phyloP scores from a whole-genome alignment of 1,284 basidiomycete genomes.

The Apiotrichum brassicae region DNA sequence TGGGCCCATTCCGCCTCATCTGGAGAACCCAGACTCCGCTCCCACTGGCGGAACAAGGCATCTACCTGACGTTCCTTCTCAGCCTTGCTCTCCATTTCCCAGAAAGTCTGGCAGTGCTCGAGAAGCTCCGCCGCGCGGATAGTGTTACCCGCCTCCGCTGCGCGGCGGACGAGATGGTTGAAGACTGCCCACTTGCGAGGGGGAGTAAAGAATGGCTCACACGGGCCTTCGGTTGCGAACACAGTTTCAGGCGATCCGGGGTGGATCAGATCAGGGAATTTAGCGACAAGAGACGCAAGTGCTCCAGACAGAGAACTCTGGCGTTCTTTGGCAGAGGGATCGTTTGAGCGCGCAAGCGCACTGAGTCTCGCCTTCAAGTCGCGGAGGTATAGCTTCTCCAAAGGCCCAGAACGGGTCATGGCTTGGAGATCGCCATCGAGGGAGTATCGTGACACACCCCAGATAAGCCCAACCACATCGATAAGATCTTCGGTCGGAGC shows the following conservation, averaged over 20 bases:
- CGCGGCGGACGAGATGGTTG: conserved; percentile 19
- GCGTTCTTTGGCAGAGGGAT: conserved; percentile 20
- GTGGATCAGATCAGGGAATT: conserved; percentile 30
- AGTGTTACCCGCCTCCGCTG: conserved; percentile 18
- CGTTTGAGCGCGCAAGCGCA: conserved; percentile 18
- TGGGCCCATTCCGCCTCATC: conserved; percentile 21
- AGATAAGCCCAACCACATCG: conserved; percentile 34
- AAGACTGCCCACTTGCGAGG: conserved; percentile 30
- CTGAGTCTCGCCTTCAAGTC: conserved; percentile 35
- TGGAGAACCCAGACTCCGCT: conserved; percentile 21
- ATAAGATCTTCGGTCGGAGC: conserved; percentile 15
- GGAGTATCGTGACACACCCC: conserved; percentile 27
- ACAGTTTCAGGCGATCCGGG: conserved; percentile 11
- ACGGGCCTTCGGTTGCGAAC: background rate
- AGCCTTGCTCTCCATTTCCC: conserved; percentile 31
- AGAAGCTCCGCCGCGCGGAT: conserved; percentile 32
- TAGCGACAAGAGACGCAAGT: conserved; percentile 17
- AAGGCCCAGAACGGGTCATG: conserved; percentile 22
- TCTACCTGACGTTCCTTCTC: conserved; percentile 38
- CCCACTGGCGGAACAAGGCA: conserved; percentile 28
- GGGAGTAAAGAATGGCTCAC: conserved; percentile 30
- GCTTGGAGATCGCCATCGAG: conserved; percentile 32
- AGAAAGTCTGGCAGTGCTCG: conserved; percentile 37
- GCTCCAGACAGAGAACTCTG: conserved; percentile 22
- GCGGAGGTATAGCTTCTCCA: conserved; percentile 40